phyloP scores from a whole-genome alignment of 257 asterid species.

The Nicotiana undulata region DNA sequence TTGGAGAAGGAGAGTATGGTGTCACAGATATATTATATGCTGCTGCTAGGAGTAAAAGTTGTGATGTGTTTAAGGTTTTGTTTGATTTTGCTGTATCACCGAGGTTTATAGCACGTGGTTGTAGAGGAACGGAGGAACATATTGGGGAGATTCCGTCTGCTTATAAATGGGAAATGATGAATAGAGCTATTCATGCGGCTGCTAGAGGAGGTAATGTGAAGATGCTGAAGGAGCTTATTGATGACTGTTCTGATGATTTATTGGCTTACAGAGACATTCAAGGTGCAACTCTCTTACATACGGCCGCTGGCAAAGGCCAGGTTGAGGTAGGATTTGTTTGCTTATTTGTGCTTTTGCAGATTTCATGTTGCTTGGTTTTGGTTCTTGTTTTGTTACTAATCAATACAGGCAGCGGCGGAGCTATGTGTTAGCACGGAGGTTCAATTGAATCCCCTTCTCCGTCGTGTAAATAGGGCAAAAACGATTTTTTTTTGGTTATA shows the following conservation, averaged over 20 bases:
- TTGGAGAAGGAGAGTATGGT: conserved; percentile 90
- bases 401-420: not conserved
- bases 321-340: conserved; percentile 42
- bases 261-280: conserved; percentile 58
- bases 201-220: conserved; percentile 83
- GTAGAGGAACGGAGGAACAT: conserved; percentile 34
- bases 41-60: conserved; percentile 65
- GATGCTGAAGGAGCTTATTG: conserved; percentile 61
- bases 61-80: conserved; percentile 47
- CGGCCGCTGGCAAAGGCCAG: conserved; percentile 87
- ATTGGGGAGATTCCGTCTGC: conserved; percentile 53
- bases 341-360: not conserved
- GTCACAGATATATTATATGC: conserved; percentile 84
- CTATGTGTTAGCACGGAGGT: not conserved
- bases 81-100: conserved; percentile 62
- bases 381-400: not conserved
- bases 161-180: conserved; percentile 68
- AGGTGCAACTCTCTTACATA: conserved; percentile 71
- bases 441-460: not conserved
- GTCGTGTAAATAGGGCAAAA: not conserved
- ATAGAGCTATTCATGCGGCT: conserved; percentile 85
- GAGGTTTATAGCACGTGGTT: conserved; percentile 29
- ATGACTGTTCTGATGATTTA: conserved; percentile 42
- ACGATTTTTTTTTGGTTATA: not conserved
- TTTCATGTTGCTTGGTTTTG: not conserved